phyloP scores from a whole-genome alignment of 129 eudicot genomes.

The Saposhnikovia divaricata region DNA sequence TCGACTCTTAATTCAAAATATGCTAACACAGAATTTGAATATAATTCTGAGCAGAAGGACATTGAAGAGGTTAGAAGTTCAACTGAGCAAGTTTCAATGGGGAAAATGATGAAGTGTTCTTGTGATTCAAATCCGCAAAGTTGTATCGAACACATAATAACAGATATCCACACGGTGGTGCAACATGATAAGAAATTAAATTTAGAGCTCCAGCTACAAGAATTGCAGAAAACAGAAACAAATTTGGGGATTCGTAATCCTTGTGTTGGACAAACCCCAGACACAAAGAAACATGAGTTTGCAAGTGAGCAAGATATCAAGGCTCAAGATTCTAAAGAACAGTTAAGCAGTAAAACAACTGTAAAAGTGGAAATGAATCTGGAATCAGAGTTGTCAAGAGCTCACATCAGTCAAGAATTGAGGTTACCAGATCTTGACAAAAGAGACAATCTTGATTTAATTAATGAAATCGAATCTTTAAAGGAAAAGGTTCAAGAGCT shows the following conservation, averaged over 20 bases:
- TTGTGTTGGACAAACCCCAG: not conserved
- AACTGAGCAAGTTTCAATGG: slow-evolving; percentile 7
- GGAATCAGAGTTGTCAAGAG: slow-evolving; percentile 39
- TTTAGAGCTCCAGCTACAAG: slow-evolving; percentile 29
- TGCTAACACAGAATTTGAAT: slow-evolving; percentile 8
- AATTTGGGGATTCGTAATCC: slow-evolving; percentile 23
- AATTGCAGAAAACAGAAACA: slow-evolving; percentile 34
- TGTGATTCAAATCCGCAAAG: not conserved
- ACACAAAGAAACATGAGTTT: not conserved
- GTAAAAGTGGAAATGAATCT: slow-evolving; percentile 12
- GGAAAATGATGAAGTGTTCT: slow-evolving; percentile 9
- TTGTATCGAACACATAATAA: not conserved
- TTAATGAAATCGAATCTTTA: slow-evolving; percentile 25
- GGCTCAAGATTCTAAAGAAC: not conserved
- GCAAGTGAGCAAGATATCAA: not conserved
- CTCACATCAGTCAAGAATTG: slow-evolving; percentile 16
- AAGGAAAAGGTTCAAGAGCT: slow-evolving; percentile 48
- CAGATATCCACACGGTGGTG: slow-evolving; percentile 6
- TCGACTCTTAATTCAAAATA: slow-evolving; percentile 15
- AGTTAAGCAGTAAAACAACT: not conserved
- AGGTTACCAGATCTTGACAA: slow-evolving; percentile 23
- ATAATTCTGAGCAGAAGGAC: not conserved
- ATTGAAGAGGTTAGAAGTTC: slow-evolving; percentile 4
- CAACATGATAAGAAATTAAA: slow-evolving; percentile 15
- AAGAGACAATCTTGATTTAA: slow-evolving; percentile 24